Conservation (phyloP, 176 grass and related monocot species). For the Musa acuminata region DNA sequence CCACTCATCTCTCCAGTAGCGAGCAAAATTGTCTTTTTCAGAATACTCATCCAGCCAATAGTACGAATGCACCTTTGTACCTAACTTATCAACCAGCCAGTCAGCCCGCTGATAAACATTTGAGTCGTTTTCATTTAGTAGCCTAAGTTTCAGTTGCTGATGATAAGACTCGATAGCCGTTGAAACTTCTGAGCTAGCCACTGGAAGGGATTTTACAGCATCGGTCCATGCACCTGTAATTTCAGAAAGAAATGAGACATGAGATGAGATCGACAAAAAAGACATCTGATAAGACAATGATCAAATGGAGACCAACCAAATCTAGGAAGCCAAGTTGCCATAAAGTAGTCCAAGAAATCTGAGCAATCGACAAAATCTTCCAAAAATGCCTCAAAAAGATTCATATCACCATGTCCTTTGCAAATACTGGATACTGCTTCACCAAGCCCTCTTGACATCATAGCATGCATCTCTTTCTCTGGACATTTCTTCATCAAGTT, state of each 20-base stretch:
- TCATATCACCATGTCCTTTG: conserved; percentile 44
- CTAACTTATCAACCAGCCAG: conserved; percentile 77
- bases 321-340: conserved; percentile 65
- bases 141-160: conserved; percentile 65
- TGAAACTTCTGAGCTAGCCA: conserved; percentile 62
- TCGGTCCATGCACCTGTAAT: conserved; percentile 51
- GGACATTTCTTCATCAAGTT: conserved; percentile 59
- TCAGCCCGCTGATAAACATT: conserved; percentile 59
- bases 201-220: conserved; percentile 49
- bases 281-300: conserved; percentile 9
- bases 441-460: conserved; percentile 48
- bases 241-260: conserved; percentile 8
- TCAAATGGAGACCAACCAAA: conserved; percentile 48
- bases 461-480: conserved; percentile 34
- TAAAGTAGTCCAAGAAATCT: conserved; percentile 77
- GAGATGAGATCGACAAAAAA: conserved; percentile 3
- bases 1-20: conserved; percentile 85
- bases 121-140: conserved; percentile 58
- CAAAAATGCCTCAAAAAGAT: conserved; percentile 56
- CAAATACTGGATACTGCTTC: conserved; percentile 53
- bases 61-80: conserved; percentile 81
- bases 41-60: conserved; percentile 86
- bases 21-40: conserved; percentile 62
- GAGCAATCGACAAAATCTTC: conserved; percentile 56
- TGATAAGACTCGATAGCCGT: conserved; percentile 82